phyloP scores from a whole-genome alignment of 2,329 filamentous ascomycete genomes.

The Colletotrichum navitas region DNA sequence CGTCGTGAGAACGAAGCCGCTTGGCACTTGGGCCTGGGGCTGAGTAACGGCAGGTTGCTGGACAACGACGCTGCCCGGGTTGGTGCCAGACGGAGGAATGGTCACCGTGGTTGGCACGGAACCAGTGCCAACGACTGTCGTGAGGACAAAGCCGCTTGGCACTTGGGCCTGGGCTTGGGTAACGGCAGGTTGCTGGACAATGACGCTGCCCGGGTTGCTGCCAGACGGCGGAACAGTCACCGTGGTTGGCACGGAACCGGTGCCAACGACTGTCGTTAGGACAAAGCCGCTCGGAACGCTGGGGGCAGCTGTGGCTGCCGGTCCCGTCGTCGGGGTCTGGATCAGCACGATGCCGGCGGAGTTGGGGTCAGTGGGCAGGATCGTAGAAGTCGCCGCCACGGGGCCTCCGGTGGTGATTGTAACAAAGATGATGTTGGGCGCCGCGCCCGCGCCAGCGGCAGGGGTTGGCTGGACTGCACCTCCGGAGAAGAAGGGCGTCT shows the following conservation, averaged over 20 bases:
- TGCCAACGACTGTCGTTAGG: background rate
- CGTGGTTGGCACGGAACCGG: background rate
- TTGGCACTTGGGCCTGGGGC: background rate
- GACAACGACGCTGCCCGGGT: background rate
- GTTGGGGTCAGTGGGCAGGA: slow-evolving; percentile 15
- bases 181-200: background rate
- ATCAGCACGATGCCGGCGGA: slow-evolving; percentile 26
- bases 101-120: background rate
- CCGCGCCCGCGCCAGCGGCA: background rate
- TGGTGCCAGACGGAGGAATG: background rate
- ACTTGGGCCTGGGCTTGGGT: background rate
- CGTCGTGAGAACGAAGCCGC: background rate
- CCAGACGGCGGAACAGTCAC: slow-evolving; percentile 11
- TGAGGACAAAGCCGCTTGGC: background rate
- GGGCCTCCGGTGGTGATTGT: slow-evolving; percentile 30
- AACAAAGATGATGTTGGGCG: slow-evolving; percentile 15
- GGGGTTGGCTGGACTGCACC: background rate
- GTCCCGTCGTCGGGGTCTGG: slow-evolving; percentile 24
- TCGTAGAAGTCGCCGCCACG: slow-evolving; percentile 23
- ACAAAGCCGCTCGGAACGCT: slow-evolving; percentile 16
- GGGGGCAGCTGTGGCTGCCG: background rate
- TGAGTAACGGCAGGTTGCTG: background rate
- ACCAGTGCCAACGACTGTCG: background rate
- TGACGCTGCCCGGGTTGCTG: slow-evolving; percentile 6
- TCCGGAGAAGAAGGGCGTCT: slow-evolving; percentile 34